Evolutionary conservation across 495 filamentous ascomycete genomes (phyloP).

Genomic region (Hyaloscypha hepaticicola): DNA sequence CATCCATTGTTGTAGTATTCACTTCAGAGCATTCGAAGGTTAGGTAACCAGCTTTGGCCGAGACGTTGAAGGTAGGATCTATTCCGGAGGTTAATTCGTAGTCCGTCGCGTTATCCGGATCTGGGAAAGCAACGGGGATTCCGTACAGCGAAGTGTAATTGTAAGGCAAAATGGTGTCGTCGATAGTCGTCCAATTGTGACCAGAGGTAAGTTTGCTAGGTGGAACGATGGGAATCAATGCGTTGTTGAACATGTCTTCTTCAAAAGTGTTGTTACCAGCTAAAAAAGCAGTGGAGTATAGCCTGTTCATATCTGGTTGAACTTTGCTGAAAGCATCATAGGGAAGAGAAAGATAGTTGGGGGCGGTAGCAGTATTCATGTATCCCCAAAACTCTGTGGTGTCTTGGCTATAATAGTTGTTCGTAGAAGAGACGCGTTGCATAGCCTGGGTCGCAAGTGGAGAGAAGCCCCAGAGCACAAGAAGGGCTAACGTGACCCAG

Average conservation of each 20-base stretch:
- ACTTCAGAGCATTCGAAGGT: too few species aligned
- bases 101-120: background rate
- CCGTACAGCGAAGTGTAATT: slow-evolving; percentile 1
- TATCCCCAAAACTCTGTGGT: background rate
- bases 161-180: background rate
- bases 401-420: background rate
- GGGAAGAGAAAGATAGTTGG: background rate
- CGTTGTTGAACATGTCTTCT: background rate
- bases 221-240: slow-evolving; percentile 2
- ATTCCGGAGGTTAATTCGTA: background rate
- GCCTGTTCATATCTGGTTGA: slow-evolving; percentile 1
- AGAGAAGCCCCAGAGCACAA: slow-evolving; percentile 3
- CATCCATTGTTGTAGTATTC: too few species aligned
- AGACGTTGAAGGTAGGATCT: background rate
- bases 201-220: background rate
- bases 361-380: background rate
- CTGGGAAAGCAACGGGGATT: background rate
- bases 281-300: background rate
- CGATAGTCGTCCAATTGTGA: too few species aligned
- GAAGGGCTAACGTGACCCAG: background rate
- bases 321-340: background rate
- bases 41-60: background rate
- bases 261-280: background rate
- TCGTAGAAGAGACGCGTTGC: slow-evolving; percentile 1
- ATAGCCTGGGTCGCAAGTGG: slow-evolving; percentile 1